These are phyloP conservation scores for Oidiodendron maius DNA, from an alignment of 495 filamentous ascomycete species.

Conservation along the genomic window DNA sequence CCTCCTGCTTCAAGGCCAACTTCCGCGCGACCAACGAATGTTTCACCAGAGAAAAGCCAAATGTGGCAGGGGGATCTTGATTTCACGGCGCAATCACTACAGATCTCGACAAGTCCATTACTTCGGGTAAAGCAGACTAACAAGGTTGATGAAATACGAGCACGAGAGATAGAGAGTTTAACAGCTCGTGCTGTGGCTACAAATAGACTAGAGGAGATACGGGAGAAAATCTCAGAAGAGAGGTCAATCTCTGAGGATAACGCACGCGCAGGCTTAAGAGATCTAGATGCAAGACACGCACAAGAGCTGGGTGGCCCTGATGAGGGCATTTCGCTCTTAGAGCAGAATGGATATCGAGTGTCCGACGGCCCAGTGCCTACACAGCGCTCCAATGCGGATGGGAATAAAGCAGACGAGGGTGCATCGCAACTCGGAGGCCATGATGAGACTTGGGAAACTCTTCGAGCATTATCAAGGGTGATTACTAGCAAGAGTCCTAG, in stretches of 20 bases:
- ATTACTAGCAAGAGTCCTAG: constrained; percentile 3
- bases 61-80: constrained; percentile 55
- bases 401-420: not conserved
- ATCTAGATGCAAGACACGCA: constrained; percentile 20
- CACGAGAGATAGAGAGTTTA: constrained; percentile 53
- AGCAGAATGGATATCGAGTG: constrained; percentile 33
- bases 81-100: constrained; percentile 57
- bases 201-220: constrained; percentile 50
- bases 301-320: constrained; percentile 15
- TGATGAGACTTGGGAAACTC: not conserved
- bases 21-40: constrained; percentile 24
- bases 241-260: constrained; percentile 29
- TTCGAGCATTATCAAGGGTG: constrained; percentile 1
- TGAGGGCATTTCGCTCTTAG: constrained; percentile 18
- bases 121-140: constrained; percentile 31
- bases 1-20: constrained; percentile 30
- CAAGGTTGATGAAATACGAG: constrained; percentile 48
- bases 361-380: constrained; percentile 50
- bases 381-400: constrained; percentile 27
- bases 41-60: constrained; percentile 41
- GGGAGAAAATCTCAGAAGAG: constrained; percentile 42
- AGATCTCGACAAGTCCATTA: constrained; percentile 56
- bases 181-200: constrained; percentile 54
- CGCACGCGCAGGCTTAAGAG: constrained; percentile 19
- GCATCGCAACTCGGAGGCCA: not conserved